Percentiles rank a stretch among this genome's conserved stretches.
Evolutionary conservation across 352 stramenopile species (phyloP).

Genomic region (Globisporangium splendens): DNA sequence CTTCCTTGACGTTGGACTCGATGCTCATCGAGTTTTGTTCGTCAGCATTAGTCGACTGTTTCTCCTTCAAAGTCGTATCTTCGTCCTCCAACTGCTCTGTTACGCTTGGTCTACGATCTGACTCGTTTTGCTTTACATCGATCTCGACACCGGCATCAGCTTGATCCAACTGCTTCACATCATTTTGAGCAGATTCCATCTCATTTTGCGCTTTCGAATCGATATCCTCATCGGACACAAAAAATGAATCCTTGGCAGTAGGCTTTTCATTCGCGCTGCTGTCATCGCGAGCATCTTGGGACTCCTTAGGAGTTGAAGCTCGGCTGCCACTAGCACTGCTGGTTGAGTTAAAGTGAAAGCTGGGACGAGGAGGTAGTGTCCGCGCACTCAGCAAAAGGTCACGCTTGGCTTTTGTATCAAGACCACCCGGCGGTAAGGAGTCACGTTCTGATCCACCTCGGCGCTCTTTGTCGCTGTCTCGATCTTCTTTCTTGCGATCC

Average conservation of each 20-base stretch:
- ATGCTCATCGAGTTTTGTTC: background rate
- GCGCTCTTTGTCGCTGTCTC: slow-evolving; percentile 22
- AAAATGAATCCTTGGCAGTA: slow-evolving; percentile 2
- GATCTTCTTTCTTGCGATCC: slow-evolving; percentile 11
- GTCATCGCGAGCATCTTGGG: slow-evolving; percentile 4
- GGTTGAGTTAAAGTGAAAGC: slow-evolving; percentile 13
- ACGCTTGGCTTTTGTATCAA: slow-evolving; percentile 24
- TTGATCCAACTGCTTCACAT: no score
- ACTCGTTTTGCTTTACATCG: no score
- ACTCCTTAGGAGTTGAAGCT: slow-evolving; percentile 22
- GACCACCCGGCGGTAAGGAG: slow-evolving; percentile 1
- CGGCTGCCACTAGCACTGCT: slow-evolving; percentile 21
- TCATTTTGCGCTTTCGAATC: no score
- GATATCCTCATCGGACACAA: background rate
- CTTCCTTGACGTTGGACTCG: background rate
- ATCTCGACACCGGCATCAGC: background rate
- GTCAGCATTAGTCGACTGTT: no score
- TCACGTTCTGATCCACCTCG: slow-evolving; percentile 22
- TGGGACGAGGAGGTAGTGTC: slow-evolving; percentile 31
- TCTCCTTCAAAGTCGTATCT: no score
- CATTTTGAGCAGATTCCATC: no score
- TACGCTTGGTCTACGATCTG: no score
- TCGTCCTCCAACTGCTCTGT: no score
- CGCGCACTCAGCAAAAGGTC: slow-evolving; percentile 12
- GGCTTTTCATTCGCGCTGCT: background rate